These are phyloP conservation scores for Cryptosporidium sp. DNA, from an alignment of 169 alveolate genomes.

Conservation along the genomic window DNA sequence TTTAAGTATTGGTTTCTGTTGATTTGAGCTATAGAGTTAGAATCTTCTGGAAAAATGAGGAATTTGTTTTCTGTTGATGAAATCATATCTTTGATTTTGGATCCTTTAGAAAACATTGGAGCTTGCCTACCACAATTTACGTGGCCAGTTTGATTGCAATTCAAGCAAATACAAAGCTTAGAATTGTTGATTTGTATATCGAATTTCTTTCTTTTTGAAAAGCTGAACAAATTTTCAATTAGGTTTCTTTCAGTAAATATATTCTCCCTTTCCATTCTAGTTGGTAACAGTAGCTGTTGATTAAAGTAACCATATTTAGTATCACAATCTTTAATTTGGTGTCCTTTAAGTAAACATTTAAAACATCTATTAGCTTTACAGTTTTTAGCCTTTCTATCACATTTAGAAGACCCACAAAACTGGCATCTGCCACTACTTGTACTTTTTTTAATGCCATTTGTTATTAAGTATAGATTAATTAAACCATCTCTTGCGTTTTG, in stretches of 20 bases:
- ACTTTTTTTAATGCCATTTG: conserved; percentile 63
- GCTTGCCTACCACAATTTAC: conserved; percentile 5
- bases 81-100: not conserved
- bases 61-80: conserved; percentile 24
- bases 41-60: conserved; percentile 22
- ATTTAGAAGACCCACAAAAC: conserved; percentile 71
- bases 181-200: not conserved
- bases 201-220: not conserved
- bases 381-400: conserved; percentile 24
- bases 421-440: conserved; percentile 30
- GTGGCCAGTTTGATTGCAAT: conserved; percentile 48
- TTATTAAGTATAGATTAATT: conserved; percentile 33
- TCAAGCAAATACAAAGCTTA: conserved; percentile 43
- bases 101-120: conserved; percentile 16
- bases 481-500: conserved; percentile 34
- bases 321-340: conserved; percentile 27
- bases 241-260: not conserved
- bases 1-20: conserved; percentile 9
- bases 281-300: conserved; percentile 26
- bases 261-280: conserved; percentile 25
- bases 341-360: conserved; percentile 61
- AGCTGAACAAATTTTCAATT: conserved; percentile 7
- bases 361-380: conserved; percentile 65
- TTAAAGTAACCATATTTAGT: conserved; percentile 27
- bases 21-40: not conserved